Base-by-base conservation (phyloP, 2,329 filamentous ascomycete species). In the Hypocrella siamensis region DNA sequence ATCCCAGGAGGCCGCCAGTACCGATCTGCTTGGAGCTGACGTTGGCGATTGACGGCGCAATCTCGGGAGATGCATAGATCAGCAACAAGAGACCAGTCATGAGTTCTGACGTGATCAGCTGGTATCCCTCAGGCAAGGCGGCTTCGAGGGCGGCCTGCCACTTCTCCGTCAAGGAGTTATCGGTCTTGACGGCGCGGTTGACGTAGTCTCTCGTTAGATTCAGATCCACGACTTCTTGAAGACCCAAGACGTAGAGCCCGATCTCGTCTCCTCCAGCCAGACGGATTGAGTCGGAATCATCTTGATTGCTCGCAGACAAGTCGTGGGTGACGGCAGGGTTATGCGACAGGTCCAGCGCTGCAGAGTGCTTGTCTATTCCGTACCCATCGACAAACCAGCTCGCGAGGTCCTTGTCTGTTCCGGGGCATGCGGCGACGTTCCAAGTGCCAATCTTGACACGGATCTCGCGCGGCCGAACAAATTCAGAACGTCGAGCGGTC, bases 161-260 rank as follows among this genome's bases (percentile, higher is more conserved):
- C 53, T 76, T 81, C 28, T 73, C 75, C 19, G 76, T 70, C 2
- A 76, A 67, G 5, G 65, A 67, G 0, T 76, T 70, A 46, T 94
- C 85, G 3, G 73, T 72, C 47, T 82, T 93, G 5, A 75, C 63
- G 15, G 53, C 50, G 21, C 63, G 57, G 31, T 72, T 70, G 44
- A 93, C 63, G 31, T 86, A 84, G 47, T 92, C 83, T 17, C 77
- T 69, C 3, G 84, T 73, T 19, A 79, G 77, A 17, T 76, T 79
- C 35, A 98, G 65, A 50, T 93, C 84, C 9, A 94, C 79, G 17
- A 96, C 75, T 56, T 98, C 90, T 49, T 98, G 90, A 34, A 98
- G 57, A 0, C 85, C 88, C 6, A 98, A 62, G 0, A 86, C 81
- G 48, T 96, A 98, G 12, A 98, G 67, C 2, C 80, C 86, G 27